Percentiles rank a stretch among this genome's conserved stretches.
Evolutionary conservation across 768 basidiomycete species (phyloP).

Genomic region (Leccinum aurantiacum): DNA sequence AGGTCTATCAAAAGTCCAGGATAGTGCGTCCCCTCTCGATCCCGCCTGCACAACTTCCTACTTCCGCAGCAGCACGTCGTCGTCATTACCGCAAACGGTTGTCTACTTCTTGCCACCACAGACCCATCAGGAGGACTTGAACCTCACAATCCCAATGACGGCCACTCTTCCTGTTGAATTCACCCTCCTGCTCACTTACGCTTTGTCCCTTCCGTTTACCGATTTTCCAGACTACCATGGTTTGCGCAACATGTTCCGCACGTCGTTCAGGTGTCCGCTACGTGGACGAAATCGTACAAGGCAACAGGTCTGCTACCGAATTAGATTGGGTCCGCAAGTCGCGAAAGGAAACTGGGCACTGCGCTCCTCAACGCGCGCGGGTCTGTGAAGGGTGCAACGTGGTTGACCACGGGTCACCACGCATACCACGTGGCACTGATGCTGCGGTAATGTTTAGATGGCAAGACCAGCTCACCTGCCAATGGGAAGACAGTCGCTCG

Average conservation of each 20-base stretch:
- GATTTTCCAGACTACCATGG: conserved; percentile 90
- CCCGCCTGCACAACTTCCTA: conserved; percentile 7
- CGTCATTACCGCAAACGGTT: conserved; percentile 17
- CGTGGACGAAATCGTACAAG: conserved; percentile 20
- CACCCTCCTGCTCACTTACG: conserved; percentile 74
- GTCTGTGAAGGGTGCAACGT: conserved; percentile 36
- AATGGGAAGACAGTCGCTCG: too few relatives aligned
- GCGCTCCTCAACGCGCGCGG: conserved; percentile 28
- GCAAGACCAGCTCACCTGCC: too few relatives aligned
- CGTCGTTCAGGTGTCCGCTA: conserved; percentile 49
- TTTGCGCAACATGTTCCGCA: conserved; percentile 68
- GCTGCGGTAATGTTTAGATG: too few relatives aligned
- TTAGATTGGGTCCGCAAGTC: conserved; percentile 50
- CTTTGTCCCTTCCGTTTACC: conserved; percentile 80
- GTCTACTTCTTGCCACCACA: conserved; percentile 21
- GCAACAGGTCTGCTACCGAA: conserved; percentile 22
- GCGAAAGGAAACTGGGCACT: conserved; percentile 22
- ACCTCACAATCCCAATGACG: conserved; percentile 50
- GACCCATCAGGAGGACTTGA: conserved; percentile 6
- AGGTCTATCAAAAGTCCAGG: too few relatives aligned
- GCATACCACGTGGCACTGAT: too few relatives aligned
- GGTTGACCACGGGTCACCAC: too few relatives aligned
- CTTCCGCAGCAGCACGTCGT: conserved; percentile 11
- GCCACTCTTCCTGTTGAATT: conserved; percentile 80
- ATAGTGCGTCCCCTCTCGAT: conserved; percentile 9